These are phyloP conservation scores for Peterozyma toletana DNA, from an alignment of 805 yeast species.

Conservation along the genomic window DNA sequence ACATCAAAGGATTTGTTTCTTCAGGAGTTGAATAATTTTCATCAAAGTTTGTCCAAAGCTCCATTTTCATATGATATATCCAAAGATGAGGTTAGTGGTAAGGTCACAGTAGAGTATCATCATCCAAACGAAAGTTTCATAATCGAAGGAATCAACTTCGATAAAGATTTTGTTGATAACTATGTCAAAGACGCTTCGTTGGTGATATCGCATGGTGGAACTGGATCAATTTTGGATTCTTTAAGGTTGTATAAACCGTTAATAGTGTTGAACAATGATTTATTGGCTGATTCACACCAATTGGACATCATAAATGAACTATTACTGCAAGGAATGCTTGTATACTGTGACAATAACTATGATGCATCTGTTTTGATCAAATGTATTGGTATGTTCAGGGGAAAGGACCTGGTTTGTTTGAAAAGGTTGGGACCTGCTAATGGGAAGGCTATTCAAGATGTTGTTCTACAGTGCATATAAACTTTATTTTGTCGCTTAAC, in stretches of 20 bases:
- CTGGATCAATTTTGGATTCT: slow-evolving; percentile 86
- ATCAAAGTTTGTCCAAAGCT: neutral
- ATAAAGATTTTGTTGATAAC: slow-evolving; percentile 27
- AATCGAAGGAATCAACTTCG: slow-evolving; percentile 41
- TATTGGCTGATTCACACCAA: slow-evolving; percentile 86
- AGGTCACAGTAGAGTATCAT: neutral
- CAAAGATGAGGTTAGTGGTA: slow-evolving; percentile 1
- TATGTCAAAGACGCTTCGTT: slow-evolving; percentile 42
- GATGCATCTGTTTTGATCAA: neutral
- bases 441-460: slow-evolving; percentile 3
- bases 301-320: slow-evolving; percentile 37
- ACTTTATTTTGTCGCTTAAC: neutral
- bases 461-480: slow-evolving; percentile 2
- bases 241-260: slow-evolving; percentile 48
- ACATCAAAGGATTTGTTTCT: slow-evolving; percentile 15
- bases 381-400: neutral
- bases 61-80: neutral
- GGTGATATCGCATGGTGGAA: slow-evolving; percentile 84
- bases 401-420: neutral
- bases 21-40: neutral
- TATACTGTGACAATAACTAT: slow-evolving; percentile 4
- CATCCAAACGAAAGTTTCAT: slow-evolving; percentile 9
- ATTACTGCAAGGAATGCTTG: neutral
- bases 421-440: neutral
- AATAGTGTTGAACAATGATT: slow-evolving; percentile 63